Evolutionary conservation across 257 asterid species (phyloP), one percentile per base, ranked within the genome.

Genomic region (Nicotiana obtusifolia): DNA sequence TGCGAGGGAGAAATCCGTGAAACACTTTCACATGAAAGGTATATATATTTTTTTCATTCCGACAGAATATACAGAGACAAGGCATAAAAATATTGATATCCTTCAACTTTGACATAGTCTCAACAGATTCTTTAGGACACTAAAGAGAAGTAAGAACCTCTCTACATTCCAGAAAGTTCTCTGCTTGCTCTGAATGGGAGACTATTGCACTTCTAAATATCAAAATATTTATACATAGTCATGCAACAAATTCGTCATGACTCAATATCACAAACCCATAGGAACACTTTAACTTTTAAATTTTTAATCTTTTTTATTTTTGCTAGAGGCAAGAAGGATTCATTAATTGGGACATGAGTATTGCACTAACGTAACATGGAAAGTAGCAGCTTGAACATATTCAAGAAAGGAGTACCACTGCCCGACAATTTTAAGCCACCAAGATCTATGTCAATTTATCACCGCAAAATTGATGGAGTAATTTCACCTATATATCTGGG

Each of bases 301-400:
- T 26, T 26, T 26, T 26, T 26, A 1, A 26, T 26, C 28, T 26
- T 26, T 26, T 26, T 26, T 0, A 26, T 53, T 15, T 16, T 15
- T 15, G 16, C 20, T 53, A 53, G 7, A 53, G 59, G 57, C 57
- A 11, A 52, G 57, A 52, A 17, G 57, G 15, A 52, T 52, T 82
- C 84, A 49, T 64, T 64, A 78, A 69, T 80, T 71, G 86, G 4
- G 57, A 66, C 88, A 59, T 35, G 78, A 77, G 84, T 68, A 54
- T 64, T 54, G 83, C 86, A 86, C 86, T 26, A 26, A 26, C 28
- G 2, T 82, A 57, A 82, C 82, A 66, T 22, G 76, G 78, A 62
- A 86, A 75, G 64, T 77, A 62, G 44, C 82, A 68, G 67, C 33
- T 19, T 49, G 81, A n/a, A 7, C 65, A 69, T 54, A 79, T 77